Conservation (phyloP, 2,329 filamentous ascomycete genomes). For the Furcasterigmium furcatum region DNA sequence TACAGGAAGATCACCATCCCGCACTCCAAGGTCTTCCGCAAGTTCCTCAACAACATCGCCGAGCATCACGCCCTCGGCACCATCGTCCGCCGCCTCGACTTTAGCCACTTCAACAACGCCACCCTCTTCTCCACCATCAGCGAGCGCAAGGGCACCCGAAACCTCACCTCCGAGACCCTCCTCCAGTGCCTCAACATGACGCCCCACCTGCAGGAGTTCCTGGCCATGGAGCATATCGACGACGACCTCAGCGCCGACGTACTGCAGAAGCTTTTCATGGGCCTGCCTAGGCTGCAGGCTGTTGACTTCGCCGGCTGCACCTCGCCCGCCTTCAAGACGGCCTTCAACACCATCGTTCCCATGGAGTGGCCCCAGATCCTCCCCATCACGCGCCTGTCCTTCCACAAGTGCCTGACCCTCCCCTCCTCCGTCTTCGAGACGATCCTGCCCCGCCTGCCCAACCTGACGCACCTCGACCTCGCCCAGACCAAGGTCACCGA, state of each 20-base stretch:
- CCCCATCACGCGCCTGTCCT: slow-evolving; percentile 63
- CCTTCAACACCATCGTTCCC: slow-evolving; percentile 54
- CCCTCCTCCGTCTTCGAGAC: slow-evolving; percentile 64
- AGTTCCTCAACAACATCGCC: slow-evolving; percentile 69
- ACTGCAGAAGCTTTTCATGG: slow-evolving; percentile 67
- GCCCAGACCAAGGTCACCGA: slow-evolving; percentile 75
- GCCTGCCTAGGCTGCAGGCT: slow-evolving; percentile 60
- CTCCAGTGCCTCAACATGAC: slow-evolving; percentile 68
- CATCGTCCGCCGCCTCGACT: slow-evolving; percentile 76
- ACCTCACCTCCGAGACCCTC: slow-evolving; percentile 72
- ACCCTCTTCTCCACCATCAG: slow-evolving; percentile 72
- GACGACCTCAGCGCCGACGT: slow-evolving; percentile 69
- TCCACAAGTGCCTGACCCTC: slow-evolving; percentile 76
- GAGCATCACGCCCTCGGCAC: slow-evolving; percentile 67
- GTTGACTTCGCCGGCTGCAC: slow-evolving; percentile 78
- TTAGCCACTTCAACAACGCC: slow-evolving; percentile 81
- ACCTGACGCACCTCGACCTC: slow-evolving; percentile 76
- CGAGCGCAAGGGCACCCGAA: slow-evolving; percentile 71
- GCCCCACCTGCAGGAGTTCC: slow-evolving; percentile 72
- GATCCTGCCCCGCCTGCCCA: slow-evolving; percentile 66
- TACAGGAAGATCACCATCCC: slow-evolving; percentile 80
- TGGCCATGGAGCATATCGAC: slow-evolving; percentile 78
- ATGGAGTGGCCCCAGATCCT: slow-evolving; percentile 52
- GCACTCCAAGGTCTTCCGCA: slow-evolving; percentile 79
- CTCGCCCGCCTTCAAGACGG: slow-evolving; percentile 61